phyloP scores from a whole-genome alignment of 2,329 filamentous ascomycete genomes.

The Colletotrichum incanum region DNA sequence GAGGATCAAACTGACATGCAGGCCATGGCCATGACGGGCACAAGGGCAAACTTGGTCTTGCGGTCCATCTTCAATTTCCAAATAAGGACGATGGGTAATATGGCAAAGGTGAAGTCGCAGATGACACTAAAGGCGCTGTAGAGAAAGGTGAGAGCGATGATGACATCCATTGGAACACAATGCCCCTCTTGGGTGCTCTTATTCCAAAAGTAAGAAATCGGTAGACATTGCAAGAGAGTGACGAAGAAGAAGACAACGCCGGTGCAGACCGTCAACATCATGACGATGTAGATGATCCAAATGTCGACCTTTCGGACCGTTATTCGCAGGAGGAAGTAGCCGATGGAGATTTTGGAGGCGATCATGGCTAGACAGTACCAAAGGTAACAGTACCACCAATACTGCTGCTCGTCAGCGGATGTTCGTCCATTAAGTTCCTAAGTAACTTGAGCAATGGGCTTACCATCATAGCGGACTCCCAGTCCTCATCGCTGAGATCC shows the following conservation, averaged over 20 bases:
- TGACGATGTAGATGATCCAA: conserved; percentile 51
- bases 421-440: conserved; percentile 35
- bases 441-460: conserved; percentile 34
- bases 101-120: conserved; percentile 67
- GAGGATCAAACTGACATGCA: conserved; percentile 58
- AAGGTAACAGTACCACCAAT: conserved; percentile 59
- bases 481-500: conserved; percentile 50
- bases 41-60: conserved; percentile 67
- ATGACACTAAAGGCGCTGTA: conserved; percentile 66
- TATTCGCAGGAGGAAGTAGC: conserved; percentile 49
- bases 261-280: conserved; percentile 48
- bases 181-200: conserved; percentile 42
- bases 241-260: conserved; percentile 52
- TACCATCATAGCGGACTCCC: conserved; percentile 56
- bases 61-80: conserved; percentile 69
- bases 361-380: conserved; percentile 57
- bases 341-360: conserved; percentile 51
- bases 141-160: conserved; percentile 68
- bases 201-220: conserved; percentile 51
- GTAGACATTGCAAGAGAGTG: conserved; percentile 50
- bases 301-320: conserved; percentile 43
- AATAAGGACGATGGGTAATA: conserved; percentile 70
- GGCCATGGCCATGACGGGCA: conserved; percentile 70
- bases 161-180: conserved; percentile 55
- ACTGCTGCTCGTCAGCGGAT: conserved; percentile 44